Base-by-base conservation (phyloP, 345 rosid species). In the Linum usitatissimum region DNA sequence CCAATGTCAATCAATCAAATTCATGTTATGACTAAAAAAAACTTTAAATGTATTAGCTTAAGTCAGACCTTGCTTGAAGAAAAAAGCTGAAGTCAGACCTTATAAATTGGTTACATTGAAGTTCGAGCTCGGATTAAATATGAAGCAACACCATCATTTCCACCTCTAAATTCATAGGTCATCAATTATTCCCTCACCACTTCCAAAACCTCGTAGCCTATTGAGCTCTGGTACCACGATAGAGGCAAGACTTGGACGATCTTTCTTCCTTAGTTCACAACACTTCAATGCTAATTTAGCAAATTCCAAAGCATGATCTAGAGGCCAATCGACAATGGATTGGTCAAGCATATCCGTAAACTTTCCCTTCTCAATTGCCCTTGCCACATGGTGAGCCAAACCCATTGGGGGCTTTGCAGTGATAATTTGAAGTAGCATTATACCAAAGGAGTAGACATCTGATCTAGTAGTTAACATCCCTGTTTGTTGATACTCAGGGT, bases 401-500 rank as follows among this genome's bases (percentile, higher is more conserved):
- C 90, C 98, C 95, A 91, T 86, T 54, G 98, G 91, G 67, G 84
- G 77, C 73, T 53, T 85, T 18, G 90, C 91, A 18, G 98, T 88
- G 63, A 91, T 79, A 20, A 88, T 76, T 66, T 91, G 96, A 42
- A 91, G 97, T 17, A 88, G 64, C 94, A 86, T 79, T 74, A 88
- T 75, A 38, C 97, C 97, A 42, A 91, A 62, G 6, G 97, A 91
- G 77, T 84, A 88, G 54, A 82, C 68, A 49, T 88, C 97, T 9
- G 97, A 91, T 72, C 81, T 86, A 15, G 91, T 84, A 28, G 94
- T 88, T 57, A 91, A 70, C 84, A 60, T 84, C 1, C 97, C 97
- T 2, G 97, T 77, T 67, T 88, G 94, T 61, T 91, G 97, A 64
- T 91, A 91, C 72, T 88, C 97, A 0, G 97, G 97, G 70, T 91